Evolutionary conservation across 2,329 filamentous ascomycete genomes (phyloP).

Genomic region (Cladobotryum mycophilum): DNA sequence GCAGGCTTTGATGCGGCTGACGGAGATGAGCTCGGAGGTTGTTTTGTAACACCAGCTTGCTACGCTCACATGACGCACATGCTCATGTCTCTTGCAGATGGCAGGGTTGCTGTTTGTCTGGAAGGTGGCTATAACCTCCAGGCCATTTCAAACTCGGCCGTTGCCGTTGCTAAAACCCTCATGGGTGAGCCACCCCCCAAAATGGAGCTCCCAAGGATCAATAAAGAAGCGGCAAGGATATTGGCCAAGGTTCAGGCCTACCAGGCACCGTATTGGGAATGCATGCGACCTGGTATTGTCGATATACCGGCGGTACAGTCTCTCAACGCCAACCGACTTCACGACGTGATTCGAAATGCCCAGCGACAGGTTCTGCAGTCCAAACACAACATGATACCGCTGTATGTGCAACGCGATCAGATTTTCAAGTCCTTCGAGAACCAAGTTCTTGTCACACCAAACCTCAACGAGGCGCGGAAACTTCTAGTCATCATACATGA

Average conservation of each 20-base stretch:
- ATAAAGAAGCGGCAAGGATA: constrained; percentile 49
- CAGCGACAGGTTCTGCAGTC: constrained; percentile 67
- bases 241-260: constrained; percentile 53
- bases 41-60: constrained; percentile 82
- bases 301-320: constrained; percentile 45
- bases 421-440: constrained; percentile 76
- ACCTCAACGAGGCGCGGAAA: constrained; percentile 58
- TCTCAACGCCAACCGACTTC: constrained; percentile 57
- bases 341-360: constrained; percentile 72
- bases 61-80: constrained; percentile 99
- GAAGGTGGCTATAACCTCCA: constrained; percentile 94
- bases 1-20: constrained; percentile 94
- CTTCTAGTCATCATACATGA: constrained; percentile 87
- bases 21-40: constrained; percentile 87
- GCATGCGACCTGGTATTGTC: constrained; percentile 66
- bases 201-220: constrained; percentile 51
- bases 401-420: constrained; percentile 70
- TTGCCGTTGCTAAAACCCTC: constrained; percentile 83
- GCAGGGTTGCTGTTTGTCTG: constrained; percentile 85
- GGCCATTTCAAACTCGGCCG: constrained; percentile 86
- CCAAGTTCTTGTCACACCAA: constrained; percentile 75
- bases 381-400: constrained; percentile 68
- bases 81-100: constrained; percentile 89
- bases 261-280: constrained; percentile 76
- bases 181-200: constrained; percentile 86